Evolutionary conservation across 768 basidiomycete genomes (phyloP).

Genomic region (Calvatia gigantea): DNA sequence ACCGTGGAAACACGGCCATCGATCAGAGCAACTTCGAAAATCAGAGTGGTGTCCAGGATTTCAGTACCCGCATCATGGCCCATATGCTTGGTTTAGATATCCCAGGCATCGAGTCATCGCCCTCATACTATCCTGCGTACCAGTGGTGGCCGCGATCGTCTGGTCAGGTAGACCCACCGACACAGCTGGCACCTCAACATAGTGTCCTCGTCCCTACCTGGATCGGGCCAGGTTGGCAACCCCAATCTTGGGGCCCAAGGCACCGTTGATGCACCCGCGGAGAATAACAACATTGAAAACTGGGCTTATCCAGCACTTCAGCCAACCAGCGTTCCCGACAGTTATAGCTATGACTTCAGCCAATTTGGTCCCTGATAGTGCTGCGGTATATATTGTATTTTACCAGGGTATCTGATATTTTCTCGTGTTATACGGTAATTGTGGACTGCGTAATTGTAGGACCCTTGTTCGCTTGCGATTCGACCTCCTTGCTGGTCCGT

Average conservation of each 20-base stretch:
- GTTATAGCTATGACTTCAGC: constrained; percentile 12
- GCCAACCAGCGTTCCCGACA: constrained; percentile 1
- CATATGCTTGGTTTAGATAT: constrained; percentile 69
- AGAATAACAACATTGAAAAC: not conserved
- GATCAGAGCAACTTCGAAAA: constrained; percentile 23
- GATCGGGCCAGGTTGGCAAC: not conserved
- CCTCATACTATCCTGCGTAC: constrained; percentile 52
- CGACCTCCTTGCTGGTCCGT: not conserved
- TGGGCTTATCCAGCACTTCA: constrained; percentile 4
- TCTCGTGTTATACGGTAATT: not conserved
- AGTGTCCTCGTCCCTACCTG: not conserved
- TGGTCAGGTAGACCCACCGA: not conserved
- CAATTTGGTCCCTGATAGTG: constrained; percentile 6
- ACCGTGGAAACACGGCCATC: constrained; percentile 12
- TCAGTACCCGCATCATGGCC: constrained; percentile 65
- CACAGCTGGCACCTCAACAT: not conserved
- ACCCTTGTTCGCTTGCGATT: constrained; percentile 1
- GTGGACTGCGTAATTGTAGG: not conserved
- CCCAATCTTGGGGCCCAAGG: not conserved
- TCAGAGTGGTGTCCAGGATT: constrained; percentile 54
- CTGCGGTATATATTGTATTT: not conserved
- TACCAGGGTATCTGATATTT: not conserved
- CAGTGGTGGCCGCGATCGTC: constrained; percentile 61
- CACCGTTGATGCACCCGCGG: not conserved
- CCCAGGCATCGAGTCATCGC: constrained; percentile 60